Evolutionary conservation across 1,284 basidiomycete species (phyloP).

Genomic region (Earliella scabrosa): DNA sequence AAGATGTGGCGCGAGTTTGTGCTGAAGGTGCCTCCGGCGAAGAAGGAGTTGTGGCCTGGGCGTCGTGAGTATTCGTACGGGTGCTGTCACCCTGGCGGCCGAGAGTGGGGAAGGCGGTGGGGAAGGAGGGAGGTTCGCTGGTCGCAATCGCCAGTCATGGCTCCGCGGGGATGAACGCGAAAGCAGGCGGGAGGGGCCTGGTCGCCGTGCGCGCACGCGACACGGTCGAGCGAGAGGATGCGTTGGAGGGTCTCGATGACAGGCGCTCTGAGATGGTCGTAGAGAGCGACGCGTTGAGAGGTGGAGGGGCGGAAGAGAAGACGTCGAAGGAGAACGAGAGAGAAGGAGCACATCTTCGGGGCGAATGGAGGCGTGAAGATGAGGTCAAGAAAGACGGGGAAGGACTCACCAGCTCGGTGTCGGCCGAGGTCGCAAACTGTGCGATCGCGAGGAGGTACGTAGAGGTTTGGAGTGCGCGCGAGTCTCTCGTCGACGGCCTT

Average conservation of each 20-base stretch:
- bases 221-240: conserved; percentile 71
- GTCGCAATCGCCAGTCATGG: conserved; percentile 82
- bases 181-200: conserved; percentile 70
- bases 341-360: conserved; percentile 78
- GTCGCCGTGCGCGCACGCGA: conserved; percentile 78
- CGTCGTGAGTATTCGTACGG: too few relatives aligned
- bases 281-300: conserved; percentile 51
- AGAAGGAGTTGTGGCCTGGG: too few relatives aligned
- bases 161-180: conserved; percentile 75
- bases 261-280: conserved; percentile 72
- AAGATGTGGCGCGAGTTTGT: neutral
- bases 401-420: conserved; percentile 70
- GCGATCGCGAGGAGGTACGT: conserved; percentile 74
- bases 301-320: conserved; percentile 64
- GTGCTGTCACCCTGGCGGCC: too few relatives aligned
- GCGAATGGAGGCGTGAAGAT: neutral
- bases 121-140: conserved; percentile 83
- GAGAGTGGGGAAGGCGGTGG: too few relatives aligned
- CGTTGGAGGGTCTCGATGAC: conserved; percentile 70
- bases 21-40: neutral
- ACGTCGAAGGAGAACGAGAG: conserved; percentile 74
- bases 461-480: conserved; percentile 74
- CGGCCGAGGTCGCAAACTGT: conserved; percentile 73
- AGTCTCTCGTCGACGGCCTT: conserved; percentile 80
- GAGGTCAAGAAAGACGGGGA: neutral